Evolutionary conservation across 2,329 filamentous ascomycete genomes (phyloP), one percentile per base, ranked within the genome.

Genomic region (Aspergillus bombycis): DNA sequence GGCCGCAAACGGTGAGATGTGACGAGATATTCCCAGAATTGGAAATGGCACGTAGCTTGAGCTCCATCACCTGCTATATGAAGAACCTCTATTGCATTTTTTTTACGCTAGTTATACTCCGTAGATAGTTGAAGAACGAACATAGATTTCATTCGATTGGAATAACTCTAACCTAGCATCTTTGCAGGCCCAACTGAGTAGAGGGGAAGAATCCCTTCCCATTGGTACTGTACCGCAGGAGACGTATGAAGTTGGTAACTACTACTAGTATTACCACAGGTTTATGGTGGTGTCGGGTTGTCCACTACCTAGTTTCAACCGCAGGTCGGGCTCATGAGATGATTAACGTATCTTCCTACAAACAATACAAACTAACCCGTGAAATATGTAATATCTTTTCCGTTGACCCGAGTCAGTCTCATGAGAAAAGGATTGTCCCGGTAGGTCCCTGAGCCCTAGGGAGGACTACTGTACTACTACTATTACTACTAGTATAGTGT

Each of bases 1-100:
- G 32, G 30, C 68, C 61, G 68, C 65, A 69, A 68, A 65, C 67
- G 62, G 62, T 62, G 52, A 9, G 61, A 67, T 66, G 61, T 66
- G 62, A 65, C 62, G 56, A 61, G 36, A 50, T 57, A 38, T 55
- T 48, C 4, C 57, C 57, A 41, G 32, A 45, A 43, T 19, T 38
- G 45, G 57, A 50, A 36, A 34, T 41, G 26, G 26, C 36, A 21
- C 46, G 19, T 53, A 28, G 30, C 36, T 45, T 28, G 21, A 58
- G 28, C 34, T 58, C 23, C 57, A 36, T 52, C 26, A 12, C 48
- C 5, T 11, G 23, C 32, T 26, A 23, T 55, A 41, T 41, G 28
- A 52, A 21, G 3, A n/a, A 52, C 7, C 7, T 21, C 21, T 52
- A n/a, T 32, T 32, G 48, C 19, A 52, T n/a, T 19, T 48, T 16